Base-by-base conservation (phyloP, 441 rosid genomes). In the Bruguiera hainesii region DNA sequence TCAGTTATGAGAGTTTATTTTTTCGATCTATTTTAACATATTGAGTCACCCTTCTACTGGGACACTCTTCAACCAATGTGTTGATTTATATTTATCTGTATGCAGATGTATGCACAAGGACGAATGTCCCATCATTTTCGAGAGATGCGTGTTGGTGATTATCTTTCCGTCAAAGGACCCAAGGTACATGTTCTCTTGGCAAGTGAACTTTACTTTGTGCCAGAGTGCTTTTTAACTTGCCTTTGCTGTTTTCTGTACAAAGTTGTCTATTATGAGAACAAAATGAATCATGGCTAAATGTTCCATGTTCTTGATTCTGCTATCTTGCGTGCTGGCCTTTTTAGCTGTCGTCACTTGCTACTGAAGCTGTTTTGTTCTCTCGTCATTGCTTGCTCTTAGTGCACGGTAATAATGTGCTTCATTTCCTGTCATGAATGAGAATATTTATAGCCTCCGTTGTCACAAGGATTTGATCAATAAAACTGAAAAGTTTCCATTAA, bases 121-220 rank as follows among this genome's bases (percentile, higher is more conserved):
- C 82, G 96, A 79, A 91, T 93, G 97, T 91, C 97, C 58, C 97
- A 91, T 76, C 98, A 93, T 83, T 93, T 93, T 75, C 84, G 97
- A 11, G 96, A 89, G 88, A 81, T 93, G 90, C 79, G 71, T 50
- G 95, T 87, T 71, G 96, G 92, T 72, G 88, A 91, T 79, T 72
- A 71, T 74, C 96, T 93, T 69, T 71, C 97, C 2, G 98, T 93
- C 3, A 93, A 88, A 79, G 98, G 98, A 65, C 98, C 98, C 26
- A 93, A 93, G 98, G 98, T 93, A 79, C 39, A 2, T 64, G 48
- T 37, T 73, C 53, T 26, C 29, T 52, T 64, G 61, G 39, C 56
- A 37, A 63, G 30, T 66, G 19, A 26, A 66, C 39, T 10, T 19
- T 39, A 25, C 29, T 33, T 25, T 26, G 18, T n/a, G n/a, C 51